Conservation (phyloP, 2,329 filamentous ascomycete genomes). For the Rutstroemia sp. region DNA sequence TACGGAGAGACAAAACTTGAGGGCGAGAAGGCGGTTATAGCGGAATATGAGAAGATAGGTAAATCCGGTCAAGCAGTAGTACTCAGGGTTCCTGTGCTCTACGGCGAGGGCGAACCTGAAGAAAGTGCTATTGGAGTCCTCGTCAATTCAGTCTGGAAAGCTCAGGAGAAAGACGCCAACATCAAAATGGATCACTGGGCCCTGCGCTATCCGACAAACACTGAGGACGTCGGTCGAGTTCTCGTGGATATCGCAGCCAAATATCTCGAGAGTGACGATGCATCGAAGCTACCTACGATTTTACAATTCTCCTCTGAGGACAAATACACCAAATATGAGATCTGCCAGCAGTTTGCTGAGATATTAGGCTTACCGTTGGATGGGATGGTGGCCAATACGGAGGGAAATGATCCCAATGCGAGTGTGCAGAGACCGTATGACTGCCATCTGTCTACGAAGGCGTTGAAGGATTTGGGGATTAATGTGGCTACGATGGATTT, state of each 20-base stretch:
- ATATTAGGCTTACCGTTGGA: constrained; percentile 69
- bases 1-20: constrained; percentile 71
- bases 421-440: constrained; percentile 77
- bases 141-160: constrained; percentile 68
- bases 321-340: constrained; percentile 82
- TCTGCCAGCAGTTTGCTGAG: constrained; percentile 69
- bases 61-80: constrained; percentile 55
- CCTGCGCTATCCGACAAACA: constrained; percentile 79
- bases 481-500: constrained; percentile 70
- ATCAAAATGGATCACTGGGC: constrained; percentile 84
- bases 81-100: constrained; percentile 75
- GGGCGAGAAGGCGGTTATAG: constrained; percentile 63
- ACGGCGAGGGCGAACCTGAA: constrained; percentile 64
- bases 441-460: constrained; percentile 75
- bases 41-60: constrained; percentile 42
- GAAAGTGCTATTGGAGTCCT: constrained; percentile 82
- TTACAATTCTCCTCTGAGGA: constrained; percentile 87
- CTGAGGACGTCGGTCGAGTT: constrained; percentile 76
- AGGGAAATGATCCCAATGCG: constrained; percentile 65
- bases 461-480: constrained; percentile 65
- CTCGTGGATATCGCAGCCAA: constrained; percentile 58
- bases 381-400: constrained; percentile 60
- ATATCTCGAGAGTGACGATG: constrained; percentile 48
- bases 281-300: constrained; percentile 53
- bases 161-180: constrained; percentile 53